Conservation (phyloP, 345 rosid species). For the Hypericum androsaemum region DNA sequence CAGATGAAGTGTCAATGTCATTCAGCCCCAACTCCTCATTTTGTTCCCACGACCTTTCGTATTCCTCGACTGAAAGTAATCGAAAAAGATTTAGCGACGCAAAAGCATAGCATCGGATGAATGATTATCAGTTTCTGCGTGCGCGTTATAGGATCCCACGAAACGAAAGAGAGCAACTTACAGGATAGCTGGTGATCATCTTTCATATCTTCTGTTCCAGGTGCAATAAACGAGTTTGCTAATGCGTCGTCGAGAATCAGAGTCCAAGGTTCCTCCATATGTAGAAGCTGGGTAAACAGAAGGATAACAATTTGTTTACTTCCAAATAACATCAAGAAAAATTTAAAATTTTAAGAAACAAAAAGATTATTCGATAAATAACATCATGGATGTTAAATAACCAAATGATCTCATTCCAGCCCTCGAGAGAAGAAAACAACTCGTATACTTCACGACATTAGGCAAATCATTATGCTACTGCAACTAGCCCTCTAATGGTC, state of each 20-base stretch:
- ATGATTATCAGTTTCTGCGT: background rate
- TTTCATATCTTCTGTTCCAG: constrained; percentile 66
- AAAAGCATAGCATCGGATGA: background rate
- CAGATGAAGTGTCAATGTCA: constrained; percentile 77
- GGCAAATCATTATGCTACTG: too few relatives aligned
- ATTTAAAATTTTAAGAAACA: too few relatives aligned
- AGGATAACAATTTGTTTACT: background rate
- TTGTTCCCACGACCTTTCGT: constrained; percentile 86
- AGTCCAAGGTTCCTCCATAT: constrained; percentile 64
- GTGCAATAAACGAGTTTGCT: constrained; percentile 85
- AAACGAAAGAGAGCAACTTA: constrained; percentile 28
- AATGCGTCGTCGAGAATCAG: constrained; percentile 76
- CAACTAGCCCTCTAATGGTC: too few relatives aligned
- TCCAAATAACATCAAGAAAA: too few relatives aligned
- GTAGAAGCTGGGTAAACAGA: constrained; percentile 42
- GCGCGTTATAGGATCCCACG: background rate
- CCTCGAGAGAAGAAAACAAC: too few relatives aligned
- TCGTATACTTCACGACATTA: too few relatives aligned
- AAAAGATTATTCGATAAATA: too few relatives aligned
- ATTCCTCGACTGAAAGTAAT: constrained; percentile 56
- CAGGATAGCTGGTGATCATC: constrained; percentile 75
- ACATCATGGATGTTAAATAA: too few relatives aligned
- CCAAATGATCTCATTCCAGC: too few relatives aligned
- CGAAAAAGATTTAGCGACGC: background rate
- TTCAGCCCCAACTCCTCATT: constrained; percentile 89